Percentiles rank a stretch among this genome's conserved stretches.
Evolutionary conservation across 2,329 filamentous ascomycete genomes (phyloP).

Genomic region (Fusarium nelsonii): DNA sequence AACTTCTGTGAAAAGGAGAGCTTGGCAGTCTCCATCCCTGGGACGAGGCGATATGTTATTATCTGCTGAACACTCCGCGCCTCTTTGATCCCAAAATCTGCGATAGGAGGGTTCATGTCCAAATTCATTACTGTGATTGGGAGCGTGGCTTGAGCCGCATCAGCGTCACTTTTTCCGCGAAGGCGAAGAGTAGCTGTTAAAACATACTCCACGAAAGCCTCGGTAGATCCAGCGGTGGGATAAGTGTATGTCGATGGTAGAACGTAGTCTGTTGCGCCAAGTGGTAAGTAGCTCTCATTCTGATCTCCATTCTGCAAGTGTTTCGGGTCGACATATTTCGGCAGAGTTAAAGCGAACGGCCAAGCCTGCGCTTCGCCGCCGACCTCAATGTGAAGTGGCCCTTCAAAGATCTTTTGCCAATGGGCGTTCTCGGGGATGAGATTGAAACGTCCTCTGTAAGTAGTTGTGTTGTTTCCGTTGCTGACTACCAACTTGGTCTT

Average conservation of each 20-base stretch:
- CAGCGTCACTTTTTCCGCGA: not conserved
- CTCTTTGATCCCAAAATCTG: conserved; percentile 24
- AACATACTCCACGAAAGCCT: conserved; percentile 51
- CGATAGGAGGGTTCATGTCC: conserved; percentile 29
- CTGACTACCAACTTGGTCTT: conserved; percentile 44
- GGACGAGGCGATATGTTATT: conserved; percentile 49
- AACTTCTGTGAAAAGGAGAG: conserved; percentile 53
- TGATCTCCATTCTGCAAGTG: not conserved
- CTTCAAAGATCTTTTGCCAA: conserved; percentile 37
- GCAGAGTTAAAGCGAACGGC: conserved; percentile 51
- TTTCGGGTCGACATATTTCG: conserved; percentile 29
- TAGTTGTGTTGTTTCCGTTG: conserved; percentile 1
- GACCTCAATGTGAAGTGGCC: conserved; percentile 47
- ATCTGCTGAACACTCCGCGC: conserved; percentile 5
- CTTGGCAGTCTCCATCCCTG: conserved; percentile 49
- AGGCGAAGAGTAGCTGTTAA: conserved; percentile 49
- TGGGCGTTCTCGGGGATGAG: conserved; percentile 33
- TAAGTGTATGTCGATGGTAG: conserved; percentile 25
- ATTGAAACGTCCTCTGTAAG: conserved; percentile 13
- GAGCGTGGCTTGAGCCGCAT: conserved; percentile 31
- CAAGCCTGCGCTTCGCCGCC: conserved; percentile 36
- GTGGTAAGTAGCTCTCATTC: conserved; percentile 12
- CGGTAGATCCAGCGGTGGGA: not conserved
- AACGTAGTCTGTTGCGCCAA: not conserved
- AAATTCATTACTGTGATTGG: conserved; percentile 42